Base-by-base conservation (phyloP, 352 stramenopile species). In the Phytophthora colocasiae region DNA sequence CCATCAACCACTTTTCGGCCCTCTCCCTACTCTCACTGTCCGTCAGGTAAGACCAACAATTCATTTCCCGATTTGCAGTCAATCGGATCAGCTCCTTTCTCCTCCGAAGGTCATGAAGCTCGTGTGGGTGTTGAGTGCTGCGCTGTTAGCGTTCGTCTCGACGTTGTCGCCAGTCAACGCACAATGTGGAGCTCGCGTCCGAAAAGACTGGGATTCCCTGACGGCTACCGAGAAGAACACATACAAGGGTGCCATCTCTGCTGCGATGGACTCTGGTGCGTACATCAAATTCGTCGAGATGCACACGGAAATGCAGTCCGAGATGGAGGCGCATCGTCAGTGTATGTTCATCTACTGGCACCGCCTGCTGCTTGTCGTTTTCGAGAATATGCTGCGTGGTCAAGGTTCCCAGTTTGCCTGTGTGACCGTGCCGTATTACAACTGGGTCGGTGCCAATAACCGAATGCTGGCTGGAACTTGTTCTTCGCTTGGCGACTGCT, bases 281-380 rank as follows among this genome's bases (percentile, higher is more conserved):
- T 88, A 85, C 63, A 77, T 78, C 47, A 83, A 87, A 58, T 88
- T 89, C 57, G 47, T 88, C 29, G 75, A 82, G 55, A 85, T 90
- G 48, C 81, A 90, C 71, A 85, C 75, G 3, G 81, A 90, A 50
- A 81, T 81, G 71, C 65, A 73, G 48, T 87, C 79, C 6, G 71
- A 85, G 39, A 69, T 59, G 41, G 62, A 87, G 29, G 81, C 79
- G 7, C 77, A 90, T 44, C 58, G 71, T 17, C 73, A 83, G 69
- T 92, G 84, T 51, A 91, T 93, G 79, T 94, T 93, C 69, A 75
- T 91, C 48, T 92, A 90, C 69, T 96, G 87, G 87, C 85, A 94
- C 55, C 82, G 85, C 8, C 53, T 82, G 8, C 75, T 93, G 15
- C 72, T 96, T 2, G 34, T 81, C 0, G 81, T 61, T 2, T 96